These are phyloP conservation scores for Stentor roeselii DNA, from an alignment of 73 alveolate species.

Conservation along the genomic window DNA sequence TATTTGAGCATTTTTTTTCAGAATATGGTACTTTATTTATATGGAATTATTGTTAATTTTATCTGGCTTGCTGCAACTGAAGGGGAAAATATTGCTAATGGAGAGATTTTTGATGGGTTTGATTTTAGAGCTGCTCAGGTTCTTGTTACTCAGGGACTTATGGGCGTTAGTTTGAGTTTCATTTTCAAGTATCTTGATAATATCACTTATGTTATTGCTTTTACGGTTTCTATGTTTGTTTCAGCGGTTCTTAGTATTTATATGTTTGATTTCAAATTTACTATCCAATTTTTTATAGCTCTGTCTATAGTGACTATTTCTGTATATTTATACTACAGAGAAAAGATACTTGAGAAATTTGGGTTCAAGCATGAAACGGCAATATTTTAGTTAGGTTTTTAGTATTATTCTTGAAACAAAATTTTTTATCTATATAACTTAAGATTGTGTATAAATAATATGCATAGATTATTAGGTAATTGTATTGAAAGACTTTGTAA, in stretches of 20 bases:
- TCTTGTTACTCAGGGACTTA: not conserved
- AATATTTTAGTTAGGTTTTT: too few species aligned
- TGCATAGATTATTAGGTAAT: too few species aligned
- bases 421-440: too few species aligned
- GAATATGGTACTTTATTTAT: not conserved
- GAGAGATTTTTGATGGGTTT: not conserved
- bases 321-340: not conserved
- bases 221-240: not conserved
- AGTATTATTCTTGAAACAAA: too few species aligned
- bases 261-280: not conserved
- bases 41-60: not conserved
- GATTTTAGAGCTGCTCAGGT: not conserved
- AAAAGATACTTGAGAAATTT: not conserved
- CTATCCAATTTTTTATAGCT: not conserved
- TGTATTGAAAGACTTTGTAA: too few species aligned
- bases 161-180: not conserved
- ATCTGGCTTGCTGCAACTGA: not conserved
- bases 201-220: conserved; percentile 1
- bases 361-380: not conserved
- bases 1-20: conserved; percentile 3
- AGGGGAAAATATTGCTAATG: too few species aligned
- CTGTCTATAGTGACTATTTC: not conserved
- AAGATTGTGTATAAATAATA: too few species aligned
- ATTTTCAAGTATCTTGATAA: conserved; percentile 22
- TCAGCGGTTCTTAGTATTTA: not conserved